Evolutionary conservation across 2,329 filamentous ascomycete species (phyloP), one percentile per base, ranked within the genome.

Genomic region (Colletotrichum camelliae): DNA sequence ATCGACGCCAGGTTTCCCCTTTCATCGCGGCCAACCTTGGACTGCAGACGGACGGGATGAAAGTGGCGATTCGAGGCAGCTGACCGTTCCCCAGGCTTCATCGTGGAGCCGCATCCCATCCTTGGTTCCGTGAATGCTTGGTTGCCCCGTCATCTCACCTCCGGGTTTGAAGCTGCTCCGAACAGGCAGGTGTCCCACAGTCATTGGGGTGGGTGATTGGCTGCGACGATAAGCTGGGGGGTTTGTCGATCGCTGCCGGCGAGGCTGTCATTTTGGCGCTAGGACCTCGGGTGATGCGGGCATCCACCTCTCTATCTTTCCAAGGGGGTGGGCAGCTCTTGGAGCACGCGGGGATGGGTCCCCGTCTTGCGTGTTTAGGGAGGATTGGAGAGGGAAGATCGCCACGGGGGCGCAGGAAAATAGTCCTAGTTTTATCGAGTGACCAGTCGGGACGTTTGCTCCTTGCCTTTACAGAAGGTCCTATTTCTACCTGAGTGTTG

Each of bases 251-350:
- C 69, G 31, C 69, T 72, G 62, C 61, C 61, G 72, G 52, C 72
- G 61, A 72, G 72, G 72, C 61, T 75, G 61, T 66, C 68, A 67
- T 61, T 72, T 75, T 27, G 62, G n/a, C 69, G 72, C 72, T 75
- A 75, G 35, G 72, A 67, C 69, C 62, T 75, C 72, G 69, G 69
- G 72, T 67, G 62, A 67, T 67, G 72, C 69, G 72, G 69, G 69
- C 69, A 75, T 62, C 68, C 72, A 62, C 72, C 55, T 70, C 66
- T 68, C 35, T 60, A 52, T 62, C 52, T 43, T 55, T 62, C 52
- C 60, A 72, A 61, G 37, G 52, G 60, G 60, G 68, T 61, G 48
- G 48, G 39, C 55, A 48, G 39, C 35, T 74, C 39, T 64, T 55
- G 61, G 24, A 64, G 72, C 61, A 61, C 61, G 67, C 48, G 68